Evolutionary conservation across 2,329 filamentous ascomycete genomes (phyloP).

Genomic region (Paraphaeosphaeria sporulosa): DNA sequence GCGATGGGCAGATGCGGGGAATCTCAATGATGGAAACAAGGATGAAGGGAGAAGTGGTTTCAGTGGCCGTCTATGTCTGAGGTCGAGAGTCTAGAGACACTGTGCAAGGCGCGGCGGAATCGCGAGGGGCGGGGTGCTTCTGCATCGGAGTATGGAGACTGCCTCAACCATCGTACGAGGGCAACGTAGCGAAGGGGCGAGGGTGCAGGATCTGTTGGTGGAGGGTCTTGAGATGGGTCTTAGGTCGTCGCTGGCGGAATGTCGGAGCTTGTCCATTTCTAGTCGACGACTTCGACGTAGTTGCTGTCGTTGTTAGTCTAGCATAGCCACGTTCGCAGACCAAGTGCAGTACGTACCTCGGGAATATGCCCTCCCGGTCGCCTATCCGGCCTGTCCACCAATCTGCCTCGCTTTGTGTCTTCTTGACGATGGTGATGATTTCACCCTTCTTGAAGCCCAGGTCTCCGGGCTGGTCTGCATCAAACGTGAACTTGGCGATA

Average conservation of each 20-base stretch:
- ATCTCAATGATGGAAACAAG: background rate
- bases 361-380: conserved; percentile 87
- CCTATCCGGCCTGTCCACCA: conserved; percentile 98
- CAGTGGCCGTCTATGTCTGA: background rate
- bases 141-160: too few species aligned
- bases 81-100: background rate
- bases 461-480: conserved; percentile 91
- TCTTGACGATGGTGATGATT: conserved; percentile 91
- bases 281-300: conserved; percentile 9
- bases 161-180: too few species aligned
- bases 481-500: conserved; percentile 90
- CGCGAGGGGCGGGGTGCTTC: too few species aligned
- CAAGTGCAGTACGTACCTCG: conserved; percentile 63
- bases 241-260: background rate
- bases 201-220: background rate
- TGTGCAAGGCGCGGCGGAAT: background rate
- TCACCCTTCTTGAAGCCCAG: conserved; percentile 97
- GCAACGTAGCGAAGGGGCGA: background rate
- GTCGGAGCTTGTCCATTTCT: conserved; percentile 2
- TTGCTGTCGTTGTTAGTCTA: conserved; percentile 4
- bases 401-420: conserved; percentile 91
- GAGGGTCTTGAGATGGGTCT: background rate
- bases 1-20: background rate
- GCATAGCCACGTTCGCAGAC: too few species aligned
- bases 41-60: background rate